A percentile compares a stretch with the other conserved stretches of the same genome.
Evolutionary conservation across 2,329 filamentous ascomycete species (phyloP).

Genomic region (Aspergillus transmontanensis): DNA sequence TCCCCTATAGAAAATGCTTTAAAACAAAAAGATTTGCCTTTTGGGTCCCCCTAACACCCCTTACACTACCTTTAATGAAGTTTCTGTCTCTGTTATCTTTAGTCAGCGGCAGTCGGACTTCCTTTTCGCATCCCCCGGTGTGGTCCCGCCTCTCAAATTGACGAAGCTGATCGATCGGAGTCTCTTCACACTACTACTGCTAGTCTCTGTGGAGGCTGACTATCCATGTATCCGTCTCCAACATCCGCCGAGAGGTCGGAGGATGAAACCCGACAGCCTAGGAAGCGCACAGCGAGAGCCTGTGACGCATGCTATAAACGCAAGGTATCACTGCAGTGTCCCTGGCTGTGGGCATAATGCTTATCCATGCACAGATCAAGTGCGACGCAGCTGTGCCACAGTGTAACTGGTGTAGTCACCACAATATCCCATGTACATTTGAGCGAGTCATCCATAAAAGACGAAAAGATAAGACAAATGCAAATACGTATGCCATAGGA

Average conservation of each 20-base stretch:
- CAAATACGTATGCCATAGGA: conserved; percentile 22
- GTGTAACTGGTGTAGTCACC: conserved; percentile 57
- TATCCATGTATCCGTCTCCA: conserved; percentile 21
- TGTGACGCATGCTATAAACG: conserved; percentile 55
- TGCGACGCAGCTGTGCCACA: conserved; percentile 49
- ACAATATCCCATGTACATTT: conserved; percentile 52
- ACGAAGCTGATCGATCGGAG: background rate
- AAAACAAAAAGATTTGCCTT: conserved; percentile 1
- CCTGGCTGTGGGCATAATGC: conserved; percentile 1
- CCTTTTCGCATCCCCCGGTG: background rate
- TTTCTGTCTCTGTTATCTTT: background rate
- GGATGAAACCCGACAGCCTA: conserved; percentile 19
- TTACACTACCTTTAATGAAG: background rate
- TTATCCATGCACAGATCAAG: conserved; percentile 47
- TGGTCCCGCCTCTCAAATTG: background rate
- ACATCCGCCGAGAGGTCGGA: conserved; percentile 21
- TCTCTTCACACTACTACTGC: background rate
- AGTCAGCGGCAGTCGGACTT: conserved; percentile 14
- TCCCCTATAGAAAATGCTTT: background rate
- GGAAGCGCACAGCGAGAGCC: conserved; percentile 39
- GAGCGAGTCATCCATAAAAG: conserved; percentile 32
- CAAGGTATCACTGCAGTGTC: conserved; percentile 42
- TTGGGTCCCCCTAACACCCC: background rate
- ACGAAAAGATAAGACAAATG: conserved; percentile 29
- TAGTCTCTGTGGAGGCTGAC: background rate